Evolutionary conservation across 495 filamentous ascomycete genomes (phyloP).

Genomic region (Usnea hakonensis): DNA sequence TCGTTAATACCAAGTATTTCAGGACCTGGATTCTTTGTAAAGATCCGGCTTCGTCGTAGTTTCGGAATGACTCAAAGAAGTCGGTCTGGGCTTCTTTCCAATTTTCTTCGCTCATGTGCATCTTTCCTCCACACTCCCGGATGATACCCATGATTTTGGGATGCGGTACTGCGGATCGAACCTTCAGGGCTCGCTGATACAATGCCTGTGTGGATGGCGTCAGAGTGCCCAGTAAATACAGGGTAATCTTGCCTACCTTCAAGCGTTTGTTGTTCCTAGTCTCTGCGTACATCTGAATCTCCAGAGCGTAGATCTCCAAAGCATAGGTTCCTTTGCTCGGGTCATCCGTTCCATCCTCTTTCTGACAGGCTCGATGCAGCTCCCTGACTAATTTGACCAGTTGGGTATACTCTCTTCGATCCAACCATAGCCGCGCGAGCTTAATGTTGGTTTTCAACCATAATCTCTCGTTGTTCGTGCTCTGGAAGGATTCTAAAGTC

Average conservation of each 20-base stretch:
- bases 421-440: constrained; percentile 80
- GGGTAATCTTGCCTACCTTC: constrained; percentile 44
- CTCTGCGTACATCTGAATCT: constrained; percentile 98
- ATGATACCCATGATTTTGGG: constrained; percentile 99
- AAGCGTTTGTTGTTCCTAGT: constrained; percentile 95
- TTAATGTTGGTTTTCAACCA: constrained; percentile 99
- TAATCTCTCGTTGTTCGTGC: constrained; percentile 91
- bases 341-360: constrained; percentile 83
- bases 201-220: constrained; percentile 43
- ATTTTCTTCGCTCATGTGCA: constrained; percentile 99
- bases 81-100: constrained; percentile 96
- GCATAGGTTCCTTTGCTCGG: constrained; percentile 94
- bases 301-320: constrained; percentile 89
- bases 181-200: constrained; percentile 81
- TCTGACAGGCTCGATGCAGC: constrained; percentile 82
- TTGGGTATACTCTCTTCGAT: constrained; percentile 77
- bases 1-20: constrained; percentile 92
- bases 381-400: constrained; percentile 79
- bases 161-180: constrained; percentile 91
- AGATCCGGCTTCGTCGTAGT: constrained; percentile 97
- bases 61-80: constrained; percentile 97
- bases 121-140: constrained; percentile 96
- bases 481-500: constrained; percentile 90
- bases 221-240: not conserved
- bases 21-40: constrained; percentile 94